A percentile compares a stretch with the other conserved stretches of the same genome.
Evolutionary conservation across 208 protist genomes (phyloP).

Genomic region (Leishmania arabica): DNA sequence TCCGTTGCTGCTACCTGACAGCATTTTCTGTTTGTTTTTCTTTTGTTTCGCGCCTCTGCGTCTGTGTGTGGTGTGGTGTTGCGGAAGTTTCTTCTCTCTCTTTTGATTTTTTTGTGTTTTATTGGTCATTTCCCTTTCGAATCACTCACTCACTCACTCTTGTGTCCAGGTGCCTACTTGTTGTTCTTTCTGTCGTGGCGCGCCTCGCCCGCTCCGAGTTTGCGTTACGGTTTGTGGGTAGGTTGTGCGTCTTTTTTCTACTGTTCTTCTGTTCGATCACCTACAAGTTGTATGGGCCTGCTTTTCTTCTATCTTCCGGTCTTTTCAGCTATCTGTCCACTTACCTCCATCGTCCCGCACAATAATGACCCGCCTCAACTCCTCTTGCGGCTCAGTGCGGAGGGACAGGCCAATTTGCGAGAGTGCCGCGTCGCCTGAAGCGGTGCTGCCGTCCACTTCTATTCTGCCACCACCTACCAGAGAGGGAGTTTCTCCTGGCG

Average conservation of each 20-base stretch:
- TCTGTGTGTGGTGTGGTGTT: neutral
- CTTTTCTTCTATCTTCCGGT: neutral
- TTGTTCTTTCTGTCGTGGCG: neutral
- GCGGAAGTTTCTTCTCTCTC: neutral
- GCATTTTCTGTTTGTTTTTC: neutral
- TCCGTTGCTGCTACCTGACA: neutral
- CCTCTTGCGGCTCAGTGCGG: neutral
- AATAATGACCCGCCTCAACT: constrained; percentile 3
- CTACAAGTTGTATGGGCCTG: neutral
- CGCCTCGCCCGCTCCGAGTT: neutral
- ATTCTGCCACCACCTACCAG: neutral
- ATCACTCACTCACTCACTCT: no score
- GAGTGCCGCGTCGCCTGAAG: neutral
- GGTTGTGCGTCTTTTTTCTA: neutral
- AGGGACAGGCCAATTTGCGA: neutral
- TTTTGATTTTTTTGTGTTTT: neutral
- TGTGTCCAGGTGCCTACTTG: neutral
- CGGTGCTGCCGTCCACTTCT: neutral
- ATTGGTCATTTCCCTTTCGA: neutral
- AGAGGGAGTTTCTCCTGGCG: neutral
- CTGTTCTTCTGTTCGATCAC: neutral
- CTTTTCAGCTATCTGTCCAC: neutral
- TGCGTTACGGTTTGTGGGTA: neutral
- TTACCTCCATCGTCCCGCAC: neutral
- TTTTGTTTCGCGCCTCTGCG: neutral